A percentile compares a stretch with the other conserved stretches of the same genome.
Evolutionary conservation across 1,284 basidiomycete species (phyloP).

Genomic region (Blastosporella zonata): DNA sequence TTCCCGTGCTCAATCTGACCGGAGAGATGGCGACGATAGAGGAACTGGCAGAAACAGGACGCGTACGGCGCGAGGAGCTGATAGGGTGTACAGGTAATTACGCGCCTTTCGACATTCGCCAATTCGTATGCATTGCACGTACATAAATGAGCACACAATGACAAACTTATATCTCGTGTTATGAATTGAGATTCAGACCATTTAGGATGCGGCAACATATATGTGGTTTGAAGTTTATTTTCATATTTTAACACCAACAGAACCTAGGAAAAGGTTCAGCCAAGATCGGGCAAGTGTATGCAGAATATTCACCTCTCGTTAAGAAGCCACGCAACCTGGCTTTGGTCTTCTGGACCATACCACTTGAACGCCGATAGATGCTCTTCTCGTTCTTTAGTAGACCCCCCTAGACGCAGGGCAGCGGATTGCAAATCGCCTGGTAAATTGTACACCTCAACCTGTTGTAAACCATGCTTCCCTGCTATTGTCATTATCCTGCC

Average conservation of each 20-base stretch:
- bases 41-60: conserved; percentile 33
- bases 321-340: conserved; percentile 46
- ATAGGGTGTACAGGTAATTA: conserved; percentile 21
- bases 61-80: conserved; percentile 24
- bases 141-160: not conserved
- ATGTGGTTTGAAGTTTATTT: too few relatives aligned
- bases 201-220: too few relatives aligned
- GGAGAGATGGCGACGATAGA: conserved; percentile 51
- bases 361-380: conserved; percentile 56
- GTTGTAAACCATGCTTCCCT: conserved; percentile 34
- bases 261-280: conserved; percentile 8
- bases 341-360: conserved; percentile 44
- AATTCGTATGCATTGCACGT: conserved; percentile 25
- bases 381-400: conserved; percentile 37
- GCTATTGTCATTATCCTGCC: conserved; percentile 37
- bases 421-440: conserved; percentile 31
- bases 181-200: too few relatives aligned
- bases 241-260: conserved; percentile 21
- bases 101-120: conserved; percentile 22
- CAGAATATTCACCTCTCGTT: conserved; percentile 48
- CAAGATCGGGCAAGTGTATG: not conserved
- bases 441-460: conserved; percentile 58
- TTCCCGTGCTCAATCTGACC: conserved; percentile 71
- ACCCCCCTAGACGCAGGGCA: conserved; percentile 36
- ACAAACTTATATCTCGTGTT: too few relatives aligned